Conservation (phyloP, 1,284 basidiomycete genomes). For the Trichosporon coremiiforme region DNA sequence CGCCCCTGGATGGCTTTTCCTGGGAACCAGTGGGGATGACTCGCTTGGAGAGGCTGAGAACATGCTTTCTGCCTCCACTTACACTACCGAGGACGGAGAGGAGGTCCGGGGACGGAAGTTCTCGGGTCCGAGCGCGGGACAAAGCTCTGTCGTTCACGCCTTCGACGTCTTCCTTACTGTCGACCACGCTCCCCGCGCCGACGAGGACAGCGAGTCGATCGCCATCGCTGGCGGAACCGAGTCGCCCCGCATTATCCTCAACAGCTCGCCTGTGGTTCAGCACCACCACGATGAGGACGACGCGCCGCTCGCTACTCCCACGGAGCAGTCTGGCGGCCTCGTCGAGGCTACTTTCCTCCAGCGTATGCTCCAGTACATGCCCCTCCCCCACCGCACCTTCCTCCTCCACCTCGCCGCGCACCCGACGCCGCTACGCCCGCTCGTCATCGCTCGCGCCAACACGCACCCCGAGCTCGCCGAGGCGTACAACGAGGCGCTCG, state of each 20-base stretch:
- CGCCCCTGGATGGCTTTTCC: slow-evolving; percentile 74
- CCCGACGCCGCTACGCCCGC: slow-evolving; percentile 62
- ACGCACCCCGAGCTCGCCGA: slow-evolving; percentile 57
- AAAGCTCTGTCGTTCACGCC: slow-evolving; percentile 84
- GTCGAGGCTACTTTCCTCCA: slow-evolving; percentile 66
- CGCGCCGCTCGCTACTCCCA: neutral
- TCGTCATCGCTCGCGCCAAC: slow-evolving; percentile 49
- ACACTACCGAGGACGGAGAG: slow-evolving; percentile 4
- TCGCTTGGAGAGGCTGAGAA: slow-evolving; percentile 59
- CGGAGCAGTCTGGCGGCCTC: neutral
- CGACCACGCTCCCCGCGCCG: slow-evolving; percentile 61
- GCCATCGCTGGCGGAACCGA: slow-evolving; percentile 22
- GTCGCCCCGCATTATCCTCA: slow-evolving; percentile 25
- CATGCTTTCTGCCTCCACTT: slow-evolving; percentile 30
- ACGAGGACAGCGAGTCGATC: slow-evolving; percentile 28
- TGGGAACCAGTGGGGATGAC: slow-evolving; percentile 66
- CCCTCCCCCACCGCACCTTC: slow-evolving; percentile 86
- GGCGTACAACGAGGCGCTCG: slow-evolving; percentile 74
- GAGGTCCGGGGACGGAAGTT: slow-evolving; percentile 59
- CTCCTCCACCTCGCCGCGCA: slow-evolving; percentile 71
- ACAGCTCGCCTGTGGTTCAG: slow-evolving; percentile 21
- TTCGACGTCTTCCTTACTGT: slow-evolving; percentile 81
- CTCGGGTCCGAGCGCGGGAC: slow-evolving; percentile 86
- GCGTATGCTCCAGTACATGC: slow-evolving; percentile 88
- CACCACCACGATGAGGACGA: neutral